Base-by-base conservation (phyloP, 2,329 filamentous ascomycete genomes). In the Fusarium nanum region DNA sequence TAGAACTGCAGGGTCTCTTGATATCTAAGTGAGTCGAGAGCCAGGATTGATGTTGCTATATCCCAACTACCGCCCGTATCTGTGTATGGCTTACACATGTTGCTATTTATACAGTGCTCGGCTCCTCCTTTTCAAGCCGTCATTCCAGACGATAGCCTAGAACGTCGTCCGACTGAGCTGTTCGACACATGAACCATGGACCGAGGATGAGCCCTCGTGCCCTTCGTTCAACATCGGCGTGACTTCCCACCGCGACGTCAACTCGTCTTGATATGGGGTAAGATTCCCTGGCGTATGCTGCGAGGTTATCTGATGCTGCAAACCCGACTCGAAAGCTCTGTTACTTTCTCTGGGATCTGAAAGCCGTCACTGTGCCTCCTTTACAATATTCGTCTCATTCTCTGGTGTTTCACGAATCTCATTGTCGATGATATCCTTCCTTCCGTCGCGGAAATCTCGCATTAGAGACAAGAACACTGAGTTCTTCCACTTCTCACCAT, bases 401-500 rank as follows among this genome's bases (percentile, higher is more conserved):
- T 64, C 73, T 1, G 71, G 67, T 2, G 74, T 80, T 44, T 78
- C 77, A 8, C 76, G 76, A 27, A 84, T 81, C 71, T 83, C 77
- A 32, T 83, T 79, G 45, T 81, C 78, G 14, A 83, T 71, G 49
- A 84, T 82, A 22, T 83, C 82, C 67, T 84, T 84, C 23, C 74
- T 78, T 3, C 82, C 82, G 49, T 84, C 82, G 11, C 81, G 77
- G 47, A 84, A 83, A 57, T 84, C 82, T 20, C 81, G 79, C 82
- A 84, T 84, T 6, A 84, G 76, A 0, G 79, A 79, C 10, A 84
- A 73, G 44, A 84, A 84, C n/a, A 78, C 75, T 0, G 82, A 84
- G 46, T 84, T 82, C 67, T 82, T 81, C 82, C 82, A 84, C 67
- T 84, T 84, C 11, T 83, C 82, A 44, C 81, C 81, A 46, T 77